Conservation (phyloP, 805 yeast species). For the Kregervanrija delftensis region DNA sequence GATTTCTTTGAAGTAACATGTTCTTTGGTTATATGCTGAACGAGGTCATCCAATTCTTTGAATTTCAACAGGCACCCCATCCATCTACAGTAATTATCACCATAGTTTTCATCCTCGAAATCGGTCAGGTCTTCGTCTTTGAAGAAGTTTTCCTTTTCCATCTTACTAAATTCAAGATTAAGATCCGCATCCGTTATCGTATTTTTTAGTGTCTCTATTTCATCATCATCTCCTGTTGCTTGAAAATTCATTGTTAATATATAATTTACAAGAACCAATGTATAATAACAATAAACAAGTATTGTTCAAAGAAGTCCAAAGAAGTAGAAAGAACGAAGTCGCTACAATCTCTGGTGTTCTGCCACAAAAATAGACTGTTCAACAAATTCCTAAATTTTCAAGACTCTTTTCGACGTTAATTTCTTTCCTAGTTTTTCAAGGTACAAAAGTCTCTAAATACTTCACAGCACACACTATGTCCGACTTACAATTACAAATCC, state of each 20-base stretch:
- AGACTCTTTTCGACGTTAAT: no score
- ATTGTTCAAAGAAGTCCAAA: neutral
- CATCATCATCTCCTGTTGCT: no score
- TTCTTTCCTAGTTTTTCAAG: no score
- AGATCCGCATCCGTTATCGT: slow-evolving; percentile 14
- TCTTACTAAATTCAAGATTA: slow-evolving; percentile 17
- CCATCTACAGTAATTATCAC: slow-evolving; percentile 30
- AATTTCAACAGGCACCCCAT: slow-evolving; percentile 26
- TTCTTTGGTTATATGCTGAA: slow-evolving; percentile 31
- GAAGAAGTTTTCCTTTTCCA: slow-evolving; percentile 13
- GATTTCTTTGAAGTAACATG: slow-evolving; percentile 27
- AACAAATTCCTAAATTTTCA: no score
- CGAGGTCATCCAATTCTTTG: slow-evolving; percentile 31
- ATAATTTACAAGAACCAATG: neutral
- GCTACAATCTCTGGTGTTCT: no score
- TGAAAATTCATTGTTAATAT: no score
- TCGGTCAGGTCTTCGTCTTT: slow-evolving; percentile 10
- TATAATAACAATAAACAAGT: no score
- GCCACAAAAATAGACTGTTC: no score
- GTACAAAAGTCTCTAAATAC: no score
- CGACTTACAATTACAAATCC: slow-evolving; percentile 55
- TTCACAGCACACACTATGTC: slow-evolving; percentile 39
- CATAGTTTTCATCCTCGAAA: slow-evolving; percentile 10
- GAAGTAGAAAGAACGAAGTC: neutral
- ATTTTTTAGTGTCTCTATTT: neutral